Evolutionary conservation across 805 yeast species (phyloP), one percentile per base, ranked within the genome.

Genomic region (Kurtzmaniella cleridarum): DNA sequence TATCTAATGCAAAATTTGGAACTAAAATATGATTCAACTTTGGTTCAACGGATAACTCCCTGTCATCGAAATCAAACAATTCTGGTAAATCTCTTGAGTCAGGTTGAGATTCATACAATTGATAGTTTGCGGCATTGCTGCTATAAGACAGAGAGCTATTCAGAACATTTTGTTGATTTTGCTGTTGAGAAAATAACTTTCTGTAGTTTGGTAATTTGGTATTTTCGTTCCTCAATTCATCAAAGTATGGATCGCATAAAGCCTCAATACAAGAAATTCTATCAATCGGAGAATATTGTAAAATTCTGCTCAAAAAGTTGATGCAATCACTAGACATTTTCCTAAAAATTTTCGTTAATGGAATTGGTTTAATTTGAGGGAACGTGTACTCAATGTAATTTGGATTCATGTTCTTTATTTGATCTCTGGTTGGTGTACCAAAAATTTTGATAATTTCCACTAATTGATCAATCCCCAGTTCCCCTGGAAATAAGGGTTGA

Each of bases 401-500:
- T 38, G 96, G 95, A 63, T 91, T 91, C 98, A 91, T 93, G 44
- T 89, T 77, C 57, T 81, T 77, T 49, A 91, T 91, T 62, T 91
- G 96, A 35, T 89, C 96, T 41, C 84, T 79, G 13, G 95, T 73
- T 6, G 98, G 98, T 1, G 98, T 91, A 12, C 98, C 98, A 56
- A 93, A 72, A 18, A 91, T 86, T 64, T 93, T 93, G 60, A 91
- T 91, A 51, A 91, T 91, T 62, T 91, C 98, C 14, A 91, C 98
- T 53, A 91, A 75, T 63, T 93, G 98, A 60, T 93, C 98, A 42
- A 93, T 91, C 29, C 98, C 98, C 43, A 90, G 81, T 59, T 93
- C 98, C 33, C 98, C 98, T 10, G 98, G 98, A 66, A 93, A 93
- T 48, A 93, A 69, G 11, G 98, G 98, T 59, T 89, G 97, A 13